Percentiles rank a stretch among this genome's conserved stretches.
Evolutionary conservation across 2,329 filamentous ascomycete genomes (phyloP).

Genomic region (Ophiostoma quercus): DNA sequence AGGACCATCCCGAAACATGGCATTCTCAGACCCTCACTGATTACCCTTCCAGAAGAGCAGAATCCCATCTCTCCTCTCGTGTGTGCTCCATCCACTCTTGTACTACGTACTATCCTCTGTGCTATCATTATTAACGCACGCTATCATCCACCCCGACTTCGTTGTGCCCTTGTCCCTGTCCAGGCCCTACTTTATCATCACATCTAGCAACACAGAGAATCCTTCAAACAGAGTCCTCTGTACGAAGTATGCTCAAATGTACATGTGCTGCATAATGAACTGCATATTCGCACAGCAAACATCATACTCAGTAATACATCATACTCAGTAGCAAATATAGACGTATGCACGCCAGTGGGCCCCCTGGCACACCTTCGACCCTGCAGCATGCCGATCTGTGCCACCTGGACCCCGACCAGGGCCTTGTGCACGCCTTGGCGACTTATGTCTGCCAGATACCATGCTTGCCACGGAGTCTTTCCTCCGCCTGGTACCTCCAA

Average conservation of each 20-base stretch:
- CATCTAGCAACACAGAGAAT: no score
- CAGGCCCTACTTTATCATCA: no score
- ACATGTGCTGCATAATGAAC: background rate
- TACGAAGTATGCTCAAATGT: background rate
- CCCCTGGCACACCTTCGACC: slow-evolving; percentile 15
- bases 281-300: background rate
- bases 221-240: no score
- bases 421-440: slow-evolving; percentile 8
- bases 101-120: background rate
- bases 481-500: slow-evolving; percentile 13
- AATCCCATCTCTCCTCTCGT: background rate
- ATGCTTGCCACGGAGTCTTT: slow-evolving; percentile 19
- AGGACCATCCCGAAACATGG: background rate
- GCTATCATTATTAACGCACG: background rate
- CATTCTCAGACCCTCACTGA: background rate
- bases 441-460: background rate
- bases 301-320: background rate
- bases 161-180: background rate
- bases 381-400: slow-evolving; percentile 21
- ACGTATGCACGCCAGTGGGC: background rate
- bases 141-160: background rate
- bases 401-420: slow-evolving; percentile 11
- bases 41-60: background rate
- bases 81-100: background rate
- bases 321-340: background rate